A percentile compares a stretch with the other conserved stretches of the same genome.
Conservation (phyloP, 2,329 filamentous ascomycete genomes). For the Fusarium sterilihyphosum region DNA sequence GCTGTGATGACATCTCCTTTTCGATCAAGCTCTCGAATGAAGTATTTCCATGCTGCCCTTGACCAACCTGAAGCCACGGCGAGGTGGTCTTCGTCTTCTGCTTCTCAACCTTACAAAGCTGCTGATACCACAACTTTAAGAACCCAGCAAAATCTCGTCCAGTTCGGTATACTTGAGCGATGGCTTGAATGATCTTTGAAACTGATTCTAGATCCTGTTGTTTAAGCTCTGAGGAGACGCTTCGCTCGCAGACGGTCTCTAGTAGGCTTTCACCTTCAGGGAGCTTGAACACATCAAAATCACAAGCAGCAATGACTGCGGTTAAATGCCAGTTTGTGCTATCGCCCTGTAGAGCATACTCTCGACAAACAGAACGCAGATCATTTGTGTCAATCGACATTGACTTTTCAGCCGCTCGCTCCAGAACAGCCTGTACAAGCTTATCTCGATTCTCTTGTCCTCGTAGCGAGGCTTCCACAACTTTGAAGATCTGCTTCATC, state of each 20-base stretch:
- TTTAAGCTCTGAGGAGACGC: constrained; percentile 35
- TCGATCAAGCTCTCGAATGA: constrained; percentile 49
- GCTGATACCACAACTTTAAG: constrained; percentile 57
- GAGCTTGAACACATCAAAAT: constrained; percentile 59
- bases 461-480: constrained; percentile 44
- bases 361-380: constrained; percentile 54
- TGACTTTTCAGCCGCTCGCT: constrained; percentile 43
- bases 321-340: constrained; percentile 56
- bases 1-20: constrained; percentile 56
- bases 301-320: constrained; percentile 54
- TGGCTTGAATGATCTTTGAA: constrained; percentile 52
- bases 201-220: constrained; percentile 38
- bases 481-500: constrained; percentile 50
- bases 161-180: constrained; percentile 57
- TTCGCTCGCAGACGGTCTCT: constrained; percentile 51
- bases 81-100: constrained; percentile 41
- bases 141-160: constrained; percentile 58
- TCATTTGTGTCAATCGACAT: constrained; percentile 52
- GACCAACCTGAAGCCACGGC: constrained; percentile 48
- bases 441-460: constrained; percentile 37
- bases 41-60: constrained; percentile 24
- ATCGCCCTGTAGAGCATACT: constrained; percentile 51
- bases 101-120: constrained; percentile 51
- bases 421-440: constrained; percentile 47
- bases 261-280: constrained; percentile 53